Base-by-base conservation (phyloP, 805 yeast species). In the Wickerhamomyces sydowiorum region DNA sequence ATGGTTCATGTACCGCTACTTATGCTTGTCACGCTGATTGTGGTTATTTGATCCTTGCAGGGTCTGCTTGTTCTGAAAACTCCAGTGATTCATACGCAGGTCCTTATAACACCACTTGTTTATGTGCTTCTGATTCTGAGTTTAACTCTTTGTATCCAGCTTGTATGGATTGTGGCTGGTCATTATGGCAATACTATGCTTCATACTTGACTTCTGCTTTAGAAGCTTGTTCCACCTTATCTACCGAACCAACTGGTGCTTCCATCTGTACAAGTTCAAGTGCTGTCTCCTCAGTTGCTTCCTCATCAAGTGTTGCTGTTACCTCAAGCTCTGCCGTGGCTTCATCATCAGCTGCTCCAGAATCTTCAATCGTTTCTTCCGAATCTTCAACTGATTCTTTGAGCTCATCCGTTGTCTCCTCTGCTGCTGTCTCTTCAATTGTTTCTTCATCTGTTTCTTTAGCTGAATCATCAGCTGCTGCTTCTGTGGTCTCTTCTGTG, bases 161-260 rank as follows among this genome's bases (percentile, higher is more conserved):
- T 4, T 61, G 65, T 51, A 46, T 60, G 21, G 61, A 56, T 30
- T 61, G 65, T 50, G 65, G 65, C 34, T 60, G 63, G 65, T 59
- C 63, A 48, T 43, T 61, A 29, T 61, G 57, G 58, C 32, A 48
- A n/a, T 54, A 59, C 43, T 60, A 60, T 44, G 53, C 50, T 15
- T 12, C 35, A 0, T 58, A 41, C 48, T 47, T 61, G 32, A 40
- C 49, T 4, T 42, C 47, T 15, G 51, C 62, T 8, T 44, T 58
- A 36, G 48, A 41, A 12, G 52, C 39, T 18, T 60, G 63, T 47
- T 7, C 29, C 18, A 24, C 30, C 19, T 24, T 36, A n/a, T 40
- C 51, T 12, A 45, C 56, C 19, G 40, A 47, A 9, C 62, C 63
- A 45, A 58, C 63, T 32, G 35, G 35, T 32, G 20, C 35, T 32